A percentile compares a stretch with the other conserved stretches of the same genome.
Conservation (phyloP, 805 yeast species). For the Ogataea pini region DNA sequence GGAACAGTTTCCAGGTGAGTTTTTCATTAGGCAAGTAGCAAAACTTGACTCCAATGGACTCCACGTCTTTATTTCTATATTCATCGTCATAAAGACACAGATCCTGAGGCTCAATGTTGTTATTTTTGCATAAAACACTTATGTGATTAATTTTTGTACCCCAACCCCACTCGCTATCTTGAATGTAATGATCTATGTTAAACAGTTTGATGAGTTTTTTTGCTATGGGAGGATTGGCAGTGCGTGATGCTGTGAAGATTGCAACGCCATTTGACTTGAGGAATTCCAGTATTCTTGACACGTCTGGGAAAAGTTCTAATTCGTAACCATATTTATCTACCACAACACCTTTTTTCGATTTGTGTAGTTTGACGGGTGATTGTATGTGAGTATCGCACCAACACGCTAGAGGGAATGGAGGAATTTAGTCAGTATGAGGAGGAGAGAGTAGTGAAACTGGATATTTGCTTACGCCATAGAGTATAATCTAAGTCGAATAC, state of each 20-base stretch:
- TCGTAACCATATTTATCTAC: conserved; percentile 57
- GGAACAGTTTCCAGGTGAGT: conserved; percentile 55
- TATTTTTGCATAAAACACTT: conserved; percentile 44
- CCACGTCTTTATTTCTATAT: conserved; percentile 73
- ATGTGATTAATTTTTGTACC: conserved; percentile 62
- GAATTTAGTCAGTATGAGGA: conserved; percentile 1
- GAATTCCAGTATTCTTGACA: conserved; percentile 59
- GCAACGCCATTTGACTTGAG: conserved; percentile 48
- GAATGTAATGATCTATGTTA: conserved; percentile 53
- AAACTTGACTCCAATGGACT: conserved; percentile 67
- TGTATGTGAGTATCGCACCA: conserved; percentile 80
- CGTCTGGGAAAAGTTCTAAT: conserved; percentile 65
- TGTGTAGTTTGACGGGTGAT: conserved; percentile 47
- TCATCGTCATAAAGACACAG: conserved; percentile 79
- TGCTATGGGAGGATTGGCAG: conserved; percentile 80
- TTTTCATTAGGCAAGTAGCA: conserved; percentile 59
- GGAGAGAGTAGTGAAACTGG: not conserved
- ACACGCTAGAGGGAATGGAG: conserved; percentile 41
- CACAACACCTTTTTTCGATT: conserved; percentile 36
- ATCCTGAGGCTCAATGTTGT: conserved; percentile 48
- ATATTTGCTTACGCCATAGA: conserved; percentile 62
- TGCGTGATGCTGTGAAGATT: conserved; percentile 75
- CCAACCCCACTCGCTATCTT: conserved; percentile 68
- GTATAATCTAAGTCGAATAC: conserved; percentile 80
- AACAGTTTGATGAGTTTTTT: conserved; percentile 55